A percentile compares a stretch with the other conserved stretches of the same genome.
phyloP scores from a whole-genome alignment of 2,329 filamentous ascomycete genomes.

The Myriosclerotinia curreyana region DNA sequence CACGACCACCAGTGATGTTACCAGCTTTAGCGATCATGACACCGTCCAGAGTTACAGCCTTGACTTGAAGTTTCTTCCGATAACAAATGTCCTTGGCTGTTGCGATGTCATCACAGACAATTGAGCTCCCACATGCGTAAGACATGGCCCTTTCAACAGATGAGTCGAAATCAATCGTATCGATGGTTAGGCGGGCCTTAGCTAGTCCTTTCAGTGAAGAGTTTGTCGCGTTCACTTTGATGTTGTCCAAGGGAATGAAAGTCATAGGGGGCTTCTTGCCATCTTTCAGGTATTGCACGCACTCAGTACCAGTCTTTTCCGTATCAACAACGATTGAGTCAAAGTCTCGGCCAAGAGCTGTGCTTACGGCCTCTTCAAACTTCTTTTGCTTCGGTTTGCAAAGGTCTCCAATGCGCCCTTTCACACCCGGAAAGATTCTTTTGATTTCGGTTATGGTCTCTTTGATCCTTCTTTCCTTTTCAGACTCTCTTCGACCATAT shows the following conservation, averaged over 20 bases:
- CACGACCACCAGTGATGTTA: conserved; percentile 91
- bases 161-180: conserved; percentile 91
- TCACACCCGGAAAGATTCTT: conserved; percentile 86
- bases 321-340: conserved; percentile 94
- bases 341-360: conserved; percentile 87
- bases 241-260: conserved; percentile 95
- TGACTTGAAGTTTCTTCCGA: conserved; percentile 76
- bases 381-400: conserved; percentile 98
- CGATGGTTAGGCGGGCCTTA: conserved; percentile 84
- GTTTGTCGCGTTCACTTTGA: conserved; percentile 89
- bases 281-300: conserved; percentile 90
- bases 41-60: conserved; percentile 93
- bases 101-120: conserved; percentile 85
- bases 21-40: conserved; percentile 95
- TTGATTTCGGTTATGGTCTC: conserved; percentile 85
- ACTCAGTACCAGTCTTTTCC: conserved; percentile 90
- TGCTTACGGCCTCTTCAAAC: conserved; percentile 88
- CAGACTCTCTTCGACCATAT: conserved; percentile 79
- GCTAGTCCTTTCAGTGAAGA: conserved; percentile 86
- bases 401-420: conserved; percentile 83
- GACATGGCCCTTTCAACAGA: conserved; percentile 87
- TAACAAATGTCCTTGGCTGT: conserved; percentile 90
- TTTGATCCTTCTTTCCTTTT: conserved; percentile 73
- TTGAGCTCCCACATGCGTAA: conserved; percentile 90
- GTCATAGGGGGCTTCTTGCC: conserved; percentile 84